Percentiles rank a stretch among this genome's conserved stretches.
Conservation (phyloP, 2,329 filamentous ascomycete species). For the Grosmannia huntii region DNA sequence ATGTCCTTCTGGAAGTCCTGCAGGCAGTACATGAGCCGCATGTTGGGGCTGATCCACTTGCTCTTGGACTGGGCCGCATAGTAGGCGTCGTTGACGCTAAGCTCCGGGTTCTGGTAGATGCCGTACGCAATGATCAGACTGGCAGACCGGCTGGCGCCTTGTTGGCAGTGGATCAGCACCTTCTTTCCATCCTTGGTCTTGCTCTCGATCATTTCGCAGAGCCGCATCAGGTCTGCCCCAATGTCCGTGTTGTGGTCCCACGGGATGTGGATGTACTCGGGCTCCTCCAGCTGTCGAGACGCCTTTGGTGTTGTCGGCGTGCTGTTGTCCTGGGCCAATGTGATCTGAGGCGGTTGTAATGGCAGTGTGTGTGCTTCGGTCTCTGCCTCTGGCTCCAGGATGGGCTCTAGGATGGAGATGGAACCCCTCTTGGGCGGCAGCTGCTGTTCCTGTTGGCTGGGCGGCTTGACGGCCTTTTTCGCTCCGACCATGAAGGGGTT, state of each 20-base stretch:
- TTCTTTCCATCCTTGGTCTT: slow-evolving; percentile 61
- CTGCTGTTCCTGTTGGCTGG: slow-evolving; percentile 34
- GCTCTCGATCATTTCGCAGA: slow-evolving; percentile 66
- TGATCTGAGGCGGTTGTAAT: neutral
- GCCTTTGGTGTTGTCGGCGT: slow-evolving; percentile 49
- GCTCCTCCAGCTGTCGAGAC: slow-evolving; percentile 30
- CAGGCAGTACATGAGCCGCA: slow-evolving; percentile 82
- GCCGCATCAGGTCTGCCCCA: slow-evolving; percentile 57
- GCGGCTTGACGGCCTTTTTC: slow-evolving; percentile 22
- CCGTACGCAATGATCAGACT: slow-evolving; percentile 81
- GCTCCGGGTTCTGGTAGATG: slow-evolving; percentile 61
- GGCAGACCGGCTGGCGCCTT: slow-evolving; percentile 73
- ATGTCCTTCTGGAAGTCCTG: slow-evolving; percentile 66
- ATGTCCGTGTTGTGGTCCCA: slow-evolving; percentile 89
- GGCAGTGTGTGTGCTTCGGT: neutral
- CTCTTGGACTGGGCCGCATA: slow-evolving; percentile 69
- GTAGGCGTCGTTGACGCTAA: slow-evolving; percentile 74
- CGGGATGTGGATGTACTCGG: slow-evolving; percentile 76
- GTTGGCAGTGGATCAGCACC: slow-evolving; percentile 74
- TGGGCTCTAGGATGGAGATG: slow-evolving; percentile 16
- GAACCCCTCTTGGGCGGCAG: slow-evolving; percentile 27
- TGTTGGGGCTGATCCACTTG: slow-evolving; percentile 81
- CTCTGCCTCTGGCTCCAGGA: slow-evolving; percentile 1
- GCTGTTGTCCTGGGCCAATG: slow-evolving; percentile 17
- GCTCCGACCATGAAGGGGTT: slow-evolving; percentile 50